phyloP scores from a whole-genome alignment of 768 basidiomycete genomes.

The Pleurotus tuoliensis region DNA sequence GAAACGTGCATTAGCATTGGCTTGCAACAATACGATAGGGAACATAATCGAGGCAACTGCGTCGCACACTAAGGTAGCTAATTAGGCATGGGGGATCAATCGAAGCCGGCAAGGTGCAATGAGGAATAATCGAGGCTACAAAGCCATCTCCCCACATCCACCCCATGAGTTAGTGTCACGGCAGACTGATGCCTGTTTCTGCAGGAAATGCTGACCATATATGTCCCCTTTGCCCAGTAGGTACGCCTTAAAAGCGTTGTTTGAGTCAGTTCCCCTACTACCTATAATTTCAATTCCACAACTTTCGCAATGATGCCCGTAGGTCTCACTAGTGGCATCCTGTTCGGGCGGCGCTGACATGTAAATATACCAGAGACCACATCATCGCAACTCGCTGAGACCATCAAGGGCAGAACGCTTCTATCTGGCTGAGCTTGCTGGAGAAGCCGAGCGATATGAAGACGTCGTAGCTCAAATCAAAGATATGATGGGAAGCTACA shows the following conservation, averaged over 20 bases:
- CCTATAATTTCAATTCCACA: not conserved
- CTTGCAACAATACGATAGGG: too few species aligned
- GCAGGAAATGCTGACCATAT: not conserved
- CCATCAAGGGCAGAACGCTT: constrained; percentile 3
- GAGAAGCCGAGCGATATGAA: constrained; percentile 87
- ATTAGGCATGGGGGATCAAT: too few species aligned
- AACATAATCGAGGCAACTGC: too few species aligned
- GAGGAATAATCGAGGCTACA: too few species aligned
- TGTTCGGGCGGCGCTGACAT: not conserved
- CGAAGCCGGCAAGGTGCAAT: too few species aligned
- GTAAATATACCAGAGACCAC: not conserved
- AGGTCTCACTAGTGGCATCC: not conserved
- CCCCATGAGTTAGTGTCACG: too few species aligned
- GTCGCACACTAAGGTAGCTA: too few species aligned
- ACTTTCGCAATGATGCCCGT: constrained; percentile 5
- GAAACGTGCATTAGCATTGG: too few species aligned
- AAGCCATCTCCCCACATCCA: too few species aligned
- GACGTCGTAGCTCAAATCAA: constrained; percentile 81
- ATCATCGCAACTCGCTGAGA: not conserved
- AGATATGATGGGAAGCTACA: constrained; percentile 61
- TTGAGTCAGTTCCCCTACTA: too few species aligned
- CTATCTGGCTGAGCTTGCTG: constrained; percentile 73
- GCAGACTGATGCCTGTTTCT: too few species aligned
- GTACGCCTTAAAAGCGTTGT: too few species aligned
- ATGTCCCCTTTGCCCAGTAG: constrained; percentile 3